phyloP scores from a whole-genome alignment of 306 rosid genomes.

The Lathyrus oleraceus region DNA sequence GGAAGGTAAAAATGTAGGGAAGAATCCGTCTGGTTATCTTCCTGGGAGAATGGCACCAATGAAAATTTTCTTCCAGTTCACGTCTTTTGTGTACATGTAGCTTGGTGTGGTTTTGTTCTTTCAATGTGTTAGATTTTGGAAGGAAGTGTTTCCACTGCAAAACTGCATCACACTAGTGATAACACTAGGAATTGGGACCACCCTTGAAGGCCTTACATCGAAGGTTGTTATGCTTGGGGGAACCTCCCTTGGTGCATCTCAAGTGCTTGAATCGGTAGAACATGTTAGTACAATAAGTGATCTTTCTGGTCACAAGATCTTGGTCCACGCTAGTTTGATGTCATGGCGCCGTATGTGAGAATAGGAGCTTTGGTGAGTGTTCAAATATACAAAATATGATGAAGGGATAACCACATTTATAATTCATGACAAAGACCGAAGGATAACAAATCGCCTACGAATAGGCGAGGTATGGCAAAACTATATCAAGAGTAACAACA shows the following conservation, averaged over 20 bases:
- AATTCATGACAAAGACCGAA: too few species aligned
- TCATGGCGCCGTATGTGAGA: too few species aligned
- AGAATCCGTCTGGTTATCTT: slow-evolving; percentile 82
- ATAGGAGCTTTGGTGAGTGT: too few species aligned
- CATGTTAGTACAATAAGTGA: slow-evolving; percentile 94
- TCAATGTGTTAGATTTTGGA: slow-evolving; percentile 88
- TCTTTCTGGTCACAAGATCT: slow-evolving; percentile 57
- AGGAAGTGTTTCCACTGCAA: slow-evolving; percentile 84
- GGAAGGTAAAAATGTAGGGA: slow-evolving; percentile 92
- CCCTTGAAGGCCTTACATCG: slow-evolving; percentile 92
- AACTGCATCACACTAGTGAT: slow-evolving; percentile 90
- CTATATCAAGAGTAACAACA: too few species aligned
- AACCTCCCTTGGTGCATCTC: slow-evolving; percentile 89
- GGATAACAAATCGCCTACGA: too few species aligned
- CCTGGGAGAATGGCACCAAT: slow-evolving; percentile 99
- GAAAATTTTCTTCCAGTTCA: slow-evolving; percentile 78
- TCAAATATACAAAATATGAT: too few species aligned
- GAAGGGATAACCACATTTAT: too few species aligned
- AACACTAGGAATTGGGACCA: slow-evolving; percentile 94
- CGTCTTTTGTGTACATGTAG: slow-evolving; percentile 82
- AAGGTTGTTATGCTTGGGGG: slow-evolving; percentile 89
- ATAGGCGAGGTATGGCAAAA: too few species aligned
- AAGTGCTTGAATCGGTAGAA: slow-evolving; percentile 91
- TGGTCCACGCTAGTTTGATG: too few species aligned
- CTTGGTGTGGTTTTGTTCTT: slow-evolving; percentile 93